Percentiles rank a stretch among this genome's conserved stretches.
phyloP scores from a whole-genome alignment of 2,329 filamentous ascomycete genomes.

The Paraphoma chrysanthemicola region DNA sequence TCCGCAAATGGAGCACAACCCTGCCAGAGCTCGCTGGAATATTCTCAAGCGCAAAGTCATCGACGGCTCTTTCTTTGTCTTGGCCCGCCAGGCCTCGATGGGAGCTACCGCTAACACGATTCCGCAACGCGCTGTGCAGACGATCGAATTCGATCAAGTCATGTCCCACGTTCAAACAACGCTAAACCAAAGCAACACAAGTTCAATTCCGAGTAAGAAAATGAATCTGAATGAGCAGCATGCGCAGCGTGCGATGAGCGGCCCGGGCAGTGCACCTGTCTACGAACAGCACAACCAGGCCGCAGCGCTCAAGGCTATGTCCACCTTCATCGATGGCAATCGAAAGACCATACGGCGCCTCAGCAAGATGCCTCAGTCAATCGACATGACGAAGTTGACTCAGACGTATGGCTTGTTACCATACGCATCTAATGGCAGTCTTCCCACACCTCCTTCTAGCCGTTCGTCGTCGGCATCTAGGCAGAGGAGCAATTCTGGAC shows the following conservation, averaged over 20 bases:
- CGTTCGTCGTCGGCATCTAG: slow-evolving; percentile 15
- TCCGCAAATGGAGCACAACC: slow-evolving; percentile 61
- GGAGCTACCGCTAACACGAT: neutral
- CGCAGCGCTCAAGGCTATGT: slow-evolving; percentile 55
- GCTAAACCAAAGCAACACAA: neutral
- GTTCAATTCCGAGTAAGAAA: slow-evolving; percentile 11
- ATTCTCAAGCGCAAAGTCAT: slow-evolving; percentile 57
- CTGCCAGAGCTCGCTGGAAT: slow-evolving; percentile 61
- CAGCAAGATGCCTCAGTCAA: slow-evolving; percentile 23
- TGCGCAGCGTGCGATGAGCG: slow-evolving; percentile 44
- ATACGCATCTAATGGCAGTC: neutral
- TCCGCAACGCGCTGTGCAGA: neutral
- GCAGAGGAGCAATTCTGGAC: neutral
- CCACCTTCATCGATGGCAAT: slow-evolving; percentile 33
- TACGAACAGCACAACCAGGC: slow-evolving; percentile 54
- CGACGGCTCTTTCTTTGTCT: slow-evolving; percentile 61
- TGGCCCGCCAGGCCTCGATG: slow-evolving; percentile 45
- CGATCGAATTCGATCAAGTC: neutral
- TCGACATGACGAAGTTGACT: slow-evolving; percentile 25
- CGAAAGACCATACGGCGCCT: slow-evolving; percentile 28
- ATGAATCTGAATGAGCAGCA: slow-evolving; percentile 54
- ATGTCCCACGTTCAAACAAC: neutral
- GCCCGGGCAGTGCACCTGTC: slow-evolving; percentile 45
- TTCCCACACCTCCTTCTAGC: slow-evolving; percentile 25
- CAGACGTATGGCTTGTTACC: slow-evolving; percentile 17